Percentiles rank a stretch among this genome's conserved stretches.
phyloP scores from a whole-genome alignment of 257 asterid genomes.

The Voacanga thouarsii region DNA sequence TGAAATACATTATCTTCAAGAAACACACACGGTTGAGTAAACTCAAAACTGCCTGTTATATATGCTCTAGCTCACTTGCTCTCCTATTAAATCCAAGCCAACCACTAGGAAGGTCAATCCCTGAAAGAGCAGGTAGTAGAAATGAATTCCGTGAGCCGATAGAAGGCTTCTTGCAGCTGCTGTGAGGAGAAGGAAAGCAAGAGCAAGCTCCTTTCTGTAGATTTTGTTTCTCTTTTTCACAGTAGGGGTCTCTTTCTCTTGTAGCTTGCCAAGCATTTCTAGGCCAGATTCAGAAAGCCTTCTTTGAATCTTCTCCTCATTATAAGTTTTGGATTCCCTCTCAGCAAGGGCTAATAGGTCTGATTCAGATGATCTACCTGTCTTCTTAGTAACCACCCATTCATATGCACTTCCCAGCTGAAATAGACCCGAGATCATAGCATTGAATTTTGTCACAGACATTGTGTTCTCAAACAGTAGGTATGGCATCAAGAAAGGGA shows the following conservation, averaged over 20 bases:
- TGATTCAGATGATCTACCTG: slow-evolving; percentile 82
- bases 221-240: slow-evolving; percentile 61
- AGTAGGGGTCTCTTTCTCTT: slow-evolving; percentile 35
- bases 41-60: neutral
- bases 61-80: slow-evolving; percentile 58
- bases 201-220: slow-evolving; percentile 70
- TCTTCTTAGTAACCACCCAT: slow-evolving; percentile 92
- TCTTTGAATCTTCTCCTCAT: slow-evolving; percentile 66
- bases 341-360: slow-evolving; percentile 67
- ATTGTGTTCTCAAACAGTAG: slow-evolving; percentile 89
- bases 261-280: slow-evolving; percentile 56
- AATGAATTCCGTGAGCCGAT: slow-evolving; percentile 88
- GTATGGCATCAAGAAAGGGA: slow-evolving; percentile 95
- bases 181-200: slow-evolving; percentile 74
- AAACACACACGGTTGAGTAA: neutral
- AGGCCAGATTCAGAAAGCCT: slow-evolving; percentile 81
- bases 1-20: neutral
- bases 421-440: slow-evolving; percentile 86
- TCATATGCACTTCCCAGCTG: slow-evolving; percentile 89
- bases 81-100: slow-evolving; percentile 90
- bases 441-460: slow-evolving; percentile 95
- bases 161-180: slow-evolving; percentile 81
- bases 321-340: slow-evolving; percentile 44
- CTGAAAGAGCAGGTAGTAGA: slow-evolving; percentile 85
- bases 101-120: slow-evolving; percentile 74